Evolutionary conservation across 78 protist genomes (phyloP).

Genomic region (Dictyostelium citrinum): DNA sequence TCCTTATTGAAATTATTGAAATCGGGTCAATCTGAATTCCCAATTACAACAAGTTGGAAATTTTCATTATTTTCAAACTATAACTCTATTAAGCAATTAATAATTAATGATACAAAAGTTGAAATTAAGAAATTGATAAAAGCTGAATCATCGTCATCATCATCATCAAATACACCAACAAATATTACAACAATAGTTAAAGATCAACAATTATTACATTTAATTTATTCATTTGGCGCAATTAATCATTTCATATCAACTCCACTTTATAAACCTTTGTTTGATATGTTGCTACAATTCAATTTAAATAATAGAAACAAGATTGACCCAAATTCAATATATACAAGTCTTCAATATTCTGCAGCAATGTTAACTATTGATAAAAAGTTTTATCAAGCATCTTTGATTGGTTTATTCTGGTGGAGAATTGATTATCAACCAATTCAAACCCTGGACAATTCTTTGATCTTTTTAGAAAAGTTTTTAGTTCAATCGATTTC

Average conservation of each 20-base stretch:
- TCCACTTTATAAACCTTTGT: neutral
- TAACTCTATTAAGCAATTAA: neutral
- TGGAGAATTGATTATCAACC: neutral
- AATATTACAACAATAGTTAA: neutral
- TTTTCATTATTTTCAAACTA: slow-evolving; percentile 42
- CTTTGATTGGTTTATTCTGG: neutral
- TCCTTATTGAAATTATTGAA: neutral
- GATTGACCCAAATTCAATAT: neutral
- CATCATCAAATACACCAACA: neutral
- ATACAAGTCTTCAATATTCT: neutral
- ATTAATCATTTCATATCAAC: neutral
- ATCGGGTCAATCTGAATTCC: neutral
- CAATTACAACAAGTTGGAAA: slow-evolving; percentile 13
- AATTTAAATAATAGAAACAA: neutral
- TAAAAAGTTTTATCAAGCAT: slow-evolving; percentile 1
- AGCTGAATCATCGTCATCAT: neutral
- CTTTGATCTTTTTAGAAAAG: neutral
- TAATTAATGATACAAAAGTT: neutral
- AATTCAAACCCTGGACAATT: neutral
- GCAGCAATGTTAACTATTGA: neutral
- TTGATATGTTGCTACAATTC: neutral
- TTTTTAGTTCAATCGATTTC: neutral
- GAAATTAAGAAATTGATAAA: neutral
- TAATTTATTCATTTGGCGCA: slow-evolving; percentile 30
- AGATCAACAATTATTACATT: slow-evolving; percentile 53